Evolutionary conservation across 257 asterid species (phyloP).

Genomic region (Catharanthus roseus): DNA sequence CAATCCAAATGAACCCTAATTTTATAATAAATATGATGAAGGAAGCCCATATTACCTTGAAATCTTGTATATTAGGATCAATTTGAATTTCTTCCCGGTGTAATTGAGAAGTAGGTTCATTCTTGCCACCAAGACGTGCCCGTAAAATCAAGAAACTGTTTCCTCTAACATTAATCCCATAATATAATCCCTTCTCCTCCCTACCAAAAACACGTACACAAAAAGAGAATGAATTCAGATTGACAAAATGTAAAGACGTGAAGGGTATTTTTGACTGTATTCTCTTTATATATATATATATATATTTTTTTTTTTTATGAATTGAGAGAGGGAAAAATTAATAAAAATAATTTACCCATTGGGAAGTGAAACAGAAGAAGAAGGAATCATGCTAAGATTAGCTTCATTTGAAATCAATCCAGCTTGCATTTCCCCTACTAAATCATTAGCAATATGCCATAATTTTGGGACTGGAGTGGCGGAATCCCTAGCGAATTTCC

Average conservation of each 20-base stretch:
- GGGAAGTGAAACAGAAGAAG: slow-evolving; percentile 47
- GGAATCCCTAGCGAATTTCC: slow-evolving; percentile 54
- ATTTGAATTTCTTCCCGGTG: slow-evolving; percentile 41
- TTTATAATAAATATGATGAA: background rate
- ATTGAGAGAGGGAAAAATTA: background rate
- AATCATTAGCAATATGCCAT: slow-evolving; percentile 52
- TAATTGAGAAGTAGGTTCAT: slow-evolving; percentile 45
- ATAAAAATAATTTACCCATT: slow-evolving; percentile 42
- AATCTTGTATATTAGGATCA: slow-evolving; percentile 34
- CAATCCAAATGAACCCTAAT: too few relatives aligned
- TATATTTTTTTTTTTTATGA: too few relatives aligned
- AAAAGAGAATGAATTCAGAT: too few relatives aligned
- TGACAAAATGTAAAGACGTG: too few relatives aligned
- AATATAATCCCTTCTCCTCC: slow-evolving; percentile 56
- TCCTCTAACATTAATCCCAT: slow-evolving; percentile 68
- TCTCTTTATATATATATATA: too few relatives aligned
- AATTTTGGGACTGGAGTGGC: slow-evolving; percentile 58
- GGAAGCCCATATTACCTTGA: slow-evolving; percentile 32
- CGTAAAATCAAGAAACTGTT: slow-evolving; percentile 42
- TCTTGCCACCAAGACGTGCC: slow-evolving; percentile 58
- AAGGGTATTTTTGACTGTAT: too few relatives aligned
- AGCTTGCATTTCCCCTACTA: slow-evolving; percentile 49
- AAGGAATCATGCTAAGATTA: slow-evolving; percentile 40
- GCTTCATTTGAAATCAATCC: slow-evolving; percentile 27
- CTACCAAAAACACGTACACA: too few relatives aligned